These are phyloP conservation scores for Sarocladium kiliense DNA, from an alignment of 2,329 filamentous ascomycete species.

Conservation along the genomic window DNA sequence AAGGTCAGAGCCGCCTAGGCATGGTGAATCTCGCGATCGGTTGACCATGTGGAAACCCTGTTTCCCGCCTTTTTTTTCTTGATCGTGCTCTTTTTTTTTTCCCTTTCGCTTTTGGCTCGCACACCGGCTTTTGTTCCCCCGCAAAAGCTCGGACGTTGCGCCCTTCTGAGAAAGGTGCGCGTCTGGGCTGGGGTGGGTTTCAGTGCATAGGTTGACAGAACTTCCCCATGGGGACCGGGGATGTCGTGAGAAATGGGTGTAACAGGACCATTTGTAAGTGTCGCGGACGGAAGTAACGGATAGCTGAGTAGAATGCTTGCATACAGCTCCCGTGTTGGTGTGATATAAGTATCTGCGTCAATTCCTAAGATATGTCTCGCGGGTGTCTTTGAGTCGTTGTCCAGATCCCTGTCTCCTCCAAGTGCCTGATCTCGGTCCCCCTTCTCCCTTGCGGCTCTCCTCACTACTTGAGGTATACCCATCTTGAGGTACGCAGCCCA, in stretches of 20 bases:
- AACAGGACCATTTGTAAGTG: too few relatives aligned
- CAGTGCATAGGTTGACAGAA: neutral
- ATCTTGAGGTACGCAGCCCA: too few relatives aligned
- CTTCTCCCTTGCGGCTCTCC: too few relatives aligned
- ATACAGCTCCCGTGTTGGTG: neutral
- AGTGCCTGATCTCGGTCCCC: neutral
- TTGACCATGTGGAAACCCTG: neutral
- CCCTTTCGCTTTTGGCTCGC: too few relatives aligned
- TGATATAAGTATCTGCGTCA: neutral
- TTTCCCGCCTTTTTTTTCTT: neutral
- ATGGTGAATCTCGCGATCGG: conserved; percentile 1
- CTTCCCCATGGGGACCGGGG: neutral
- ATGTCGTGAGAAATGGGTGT: neutral
- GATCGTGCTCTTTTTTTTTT: too few relatives aligned
- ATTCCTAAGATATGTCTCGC: neutral
- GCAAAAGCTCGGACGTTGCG: neutral
- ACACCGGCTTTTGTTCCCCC: neutral
- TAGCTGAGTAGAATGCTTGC: neutral
- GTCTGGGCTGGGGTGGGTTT: neutral
- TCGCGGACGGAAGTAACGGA: too few relatives aligned
- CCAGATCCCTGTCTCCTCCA: neutral
- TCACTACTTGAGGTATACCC: too few relatives aligned
- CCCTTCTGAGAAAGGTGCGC: neutral
- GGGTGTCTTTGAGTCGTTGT: neutral
- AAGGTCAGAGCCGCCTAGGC: neutral